Percentiles rank a stretch among this genome's conserved stretches.
These are phyloP conservation scores for Mycena chlorophos DNA, from an alignment of 768 basidiomycete species.

Conservation along the genomic window DNA sequence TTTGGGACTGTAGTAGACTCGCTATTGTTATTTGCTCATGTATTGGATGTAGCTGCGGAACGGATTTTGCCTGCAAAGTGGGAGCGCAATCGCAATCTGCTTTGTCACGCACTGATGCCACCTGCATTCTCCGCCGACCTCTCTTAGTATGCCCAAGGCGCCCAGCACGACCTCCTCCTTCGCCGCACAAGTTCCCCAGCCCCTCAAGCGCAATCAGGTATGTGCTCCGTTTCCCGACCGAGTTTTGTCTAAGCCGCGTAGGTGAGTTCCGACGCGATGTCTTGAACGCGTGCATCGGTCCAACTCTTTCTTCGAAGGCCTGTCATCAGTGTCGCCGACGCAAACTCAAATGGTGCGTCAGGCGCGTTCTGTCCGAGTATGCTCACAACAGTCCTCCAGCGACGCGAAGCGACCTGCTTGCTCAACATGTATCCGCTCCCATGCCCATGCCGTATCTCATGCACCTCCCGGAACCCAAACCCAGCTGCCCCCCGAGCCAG, in stretches of 20 bases:
- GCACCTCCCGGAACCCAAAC: constrained; percentile 51
- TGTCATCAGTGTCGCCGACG: constrained; percentile 61
- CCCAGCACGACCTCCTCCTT: constrained; percentile 27
- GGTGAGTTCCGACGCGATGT: no score
- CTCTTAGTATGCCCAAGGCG: constrained; percentile 39
- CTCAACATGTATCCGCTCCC: constrained; percentile 74
- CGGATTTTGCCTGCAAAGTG: background rate
- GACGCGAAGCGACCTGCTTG: constrained; percentile 72
- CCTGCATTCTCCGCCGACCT: background rate
- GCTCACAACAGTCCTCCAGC: constrained; percentile 33
- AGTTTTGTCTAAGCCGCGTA: background rate
- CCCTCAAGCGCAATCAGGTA: constrained; percentile 51
- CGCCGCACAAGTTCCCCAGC: constrained; percentile 38
- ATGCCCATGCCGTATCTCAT: constrained; percentile 66
- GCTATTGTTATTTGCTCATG: background rate
- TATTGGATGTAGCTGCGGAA: background rate
- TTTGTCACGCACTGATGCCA: background rate
- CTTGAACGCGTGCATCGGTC: no score
- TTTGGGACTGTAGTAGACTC: background rate
- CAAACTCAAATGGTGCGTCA: constrained; percentile 68
- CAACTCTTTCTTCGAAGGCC: constrained; percentile 2
- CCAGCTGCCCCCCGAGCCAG: constrained; percentile 53
- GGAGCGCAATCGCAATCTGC: background rate
- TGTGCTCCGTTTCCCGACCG: constrained; percentile 16
- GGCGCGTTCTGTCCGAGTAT: background rate